Conservation (phyloP, 2,329 filamentous ascomycete genomes). For the Cladosporium oxysporum region DNA sequence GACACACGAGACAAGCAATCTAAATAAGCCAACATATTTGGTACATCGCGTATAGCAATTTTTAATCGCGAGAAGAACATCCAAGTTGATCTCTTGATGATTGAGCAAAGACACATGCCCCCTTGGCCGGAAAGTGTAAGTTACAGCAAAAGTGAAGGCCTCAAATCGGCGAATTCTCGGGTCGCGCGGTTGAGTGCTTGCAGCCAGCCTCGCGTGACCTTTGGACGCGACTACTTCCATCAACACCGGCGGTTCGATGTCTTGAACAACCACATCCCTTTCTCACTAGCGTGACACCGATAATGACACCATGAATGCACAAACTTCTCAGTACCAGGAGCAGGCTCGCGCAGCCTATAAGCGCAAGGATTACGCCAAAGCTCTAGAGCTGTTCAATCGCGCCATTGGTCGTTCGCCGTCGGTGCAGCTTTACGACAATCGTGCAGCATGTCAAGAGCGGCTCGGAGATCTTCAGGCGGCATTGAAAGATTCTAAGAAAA, state of each 20-base stretch:
- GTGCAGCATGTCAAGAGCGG: slow-evolving; percentile 58
- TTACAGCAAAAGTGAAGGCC: neutral
- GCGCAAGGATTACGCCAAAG: slow-evolving; percentile 45
- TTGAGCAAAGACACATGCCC: neutral
- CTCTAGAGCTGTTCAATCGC: slow-evolving; percentile 40
- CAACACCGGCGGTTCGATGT: neutral
- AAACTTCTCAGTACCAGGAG: slow-evolving; percentile 33
- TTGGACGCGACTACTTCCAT: neutral
- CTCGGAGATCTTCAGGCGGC: slow-evolving; percentile 53
- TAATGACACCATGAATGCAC: slow-evolving; percentile 7
- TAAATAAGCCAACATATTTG: too few species aligned
- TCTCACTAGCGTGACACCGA: neutral
- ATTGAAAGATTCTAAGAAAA: slow-evolving; percentile 57
- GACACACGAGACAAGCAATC: too few species aligned
- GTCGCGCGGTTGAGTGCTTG: neutral
- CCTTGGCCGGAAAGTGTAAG: neutral
- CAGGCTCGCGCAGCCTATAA: slow-evolving; percentile 48
- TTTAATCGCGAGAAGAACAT: too few species aligned
- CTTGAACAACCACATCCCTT: neutral
- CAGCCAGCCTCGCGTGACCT: neutral
- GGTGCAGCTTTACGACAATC: slow-evolving; percentile 53
- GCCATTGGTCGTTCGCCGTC: slow-evolving; percentile 35
- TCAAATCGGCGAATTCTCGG: neutral
- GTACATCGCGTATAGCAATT: too few species aligned
- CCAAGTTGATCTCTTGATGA: too few species aligned